Evolutionary conservation across 768 basidiomycete species (phyloP).

Genomic region (Gymnopilus dilepis): DNA sequence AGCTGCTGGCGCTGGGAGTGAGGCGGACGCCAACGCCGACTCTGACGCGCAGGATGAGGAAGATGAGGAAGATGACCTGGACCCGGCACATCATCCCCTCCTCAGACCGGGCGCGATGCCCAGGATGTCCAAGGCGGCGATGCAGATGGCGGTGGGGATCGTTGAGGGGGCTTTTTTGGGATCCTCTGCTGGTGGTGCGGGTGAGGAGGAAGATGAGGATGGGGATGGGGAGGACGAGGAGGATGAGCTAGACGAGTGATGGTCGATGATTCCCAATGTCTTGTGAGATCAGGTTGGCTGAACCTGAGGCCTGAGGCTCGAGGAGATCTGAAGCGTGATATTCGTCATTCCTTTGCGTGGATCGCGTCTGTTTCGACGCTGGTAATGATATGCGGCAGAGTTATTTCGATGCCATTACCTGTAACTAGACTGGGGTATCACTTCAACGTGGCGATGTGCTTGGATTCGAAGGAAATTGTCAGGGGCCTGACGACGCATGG

Average conservation of each 20-base stretch:
- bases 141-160: slow-evolving; percentile 70
- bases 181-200: slow-evolving; percentile 28
- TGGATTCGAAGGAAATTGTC: too few species aligned
- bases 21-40: slow-evolving; percentile 37
- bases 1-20: slow-evolving; percentile 45
- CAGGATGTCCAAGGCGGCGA: slow-evolving; percentile 65
- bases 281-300: too few species aligned
- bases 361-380: too few species aligned
- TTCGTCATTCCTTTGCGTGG: too few species aligned
- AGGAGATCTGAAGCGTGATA: too few species aligned
- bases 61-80: slow-evolving; percentile 47
- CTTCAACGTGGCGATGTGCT: too few species aligned
- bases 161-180: slow-evolving; percentile 55
- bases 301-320: too few species aligned
- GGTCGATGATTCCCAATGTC: too few species aligned
- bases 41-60: slow-evolving; percentile 37
- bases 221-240: slow-evolving; percentile 2
- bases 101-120: slow-evolving; percentile 72
- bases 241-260: slow-evolving; percentile 1
- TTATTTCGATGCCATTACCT: too few species aligned
- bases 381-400: too few species aligned
- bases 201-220: slow-evolving; percentile 55
- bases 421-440: too few species aligned
- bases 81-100: slow-evolving; percentile 63
- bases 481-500: too few species aligned